phyloP scores from a whole-genome alignment of 495 filamentous ascomycete species.

The Hyaloscypha hepaticicola region DNA sequence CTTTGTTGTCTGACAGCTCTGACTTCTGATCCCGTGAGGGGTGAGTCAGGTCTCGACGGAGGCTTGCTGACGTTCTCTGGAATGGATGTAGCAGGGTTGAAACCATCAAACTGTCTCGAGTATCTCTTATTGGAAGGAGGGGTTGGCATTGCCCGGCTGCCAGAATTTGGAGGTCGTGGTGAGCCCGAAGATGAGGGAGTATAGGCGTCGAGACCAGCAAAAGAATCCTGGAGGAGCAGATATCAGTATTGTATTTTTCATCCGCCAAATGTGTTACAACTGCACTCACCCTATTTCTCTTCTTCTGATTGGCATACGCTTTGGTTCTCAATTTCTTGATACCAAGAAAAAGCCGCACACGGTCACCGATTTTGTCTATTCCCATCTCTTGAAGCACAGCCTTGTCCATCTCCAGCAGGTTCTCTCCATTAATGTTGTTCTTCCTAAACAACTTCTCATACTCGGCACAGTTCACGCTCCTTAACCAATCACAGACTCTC shows the following conservation, averaged over 20 bases:
- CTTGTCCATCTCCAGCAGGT: slow-evolving; percentile 95
- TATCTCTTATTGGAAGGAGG: slow-evolving; percentile 67
- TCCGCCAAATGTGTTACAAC: neutral
- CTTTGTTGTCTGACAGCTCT: slow-evolving; percentile 45
- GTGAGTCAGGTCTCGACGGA: slow-evolving; percentile 69
- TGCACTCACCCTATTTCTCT: slow-evolving; percentile 75
- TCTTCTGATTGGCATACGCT: slow-evolving; percentile 78
- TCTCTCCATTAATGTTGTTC: slow-evolving; percentile 96
- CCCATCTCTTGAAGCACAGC: slow-evolving; percentile 96
- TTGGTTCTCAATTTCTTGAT: slow-evolving; percentile 91
- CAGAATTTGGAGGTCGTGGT: slow-evolving; percentile 57
- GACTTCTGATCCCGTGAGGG: slow-evolving; percentile 54
- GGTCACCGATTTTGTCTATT: slow-evolving; percentile 95
- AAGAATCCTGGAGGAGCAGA: slow-evolving; percentile 56
- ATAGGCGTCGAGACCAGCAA: slow-evolving; percentile 64
- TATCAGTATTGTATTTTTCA: neutral
- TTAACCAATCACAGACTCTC: slow-evolving; percentile 83
- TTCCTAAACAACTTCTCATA: slow-evolving; percentile 89
- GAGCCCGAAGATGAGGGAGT: slow-evolving; percentile 66
- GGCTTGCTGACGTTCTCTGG: slow-evolving; percentile 48
- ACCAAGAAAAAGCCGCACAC: slow-evolving; percentile 87
- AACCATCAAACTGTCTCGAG: slow-evolving; percentile 63
- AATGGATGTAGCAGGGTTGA: slow-evolving; percentile 37
- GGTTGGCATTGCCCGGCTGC: slow-evolving; percentile 41
- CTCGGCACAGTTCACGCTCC: slow-evolving; percentile 85